Evolutionary conservation across 768 basidiomycete genomes (phyloP).

Genomic region (Podaxis sp.): DNA sequence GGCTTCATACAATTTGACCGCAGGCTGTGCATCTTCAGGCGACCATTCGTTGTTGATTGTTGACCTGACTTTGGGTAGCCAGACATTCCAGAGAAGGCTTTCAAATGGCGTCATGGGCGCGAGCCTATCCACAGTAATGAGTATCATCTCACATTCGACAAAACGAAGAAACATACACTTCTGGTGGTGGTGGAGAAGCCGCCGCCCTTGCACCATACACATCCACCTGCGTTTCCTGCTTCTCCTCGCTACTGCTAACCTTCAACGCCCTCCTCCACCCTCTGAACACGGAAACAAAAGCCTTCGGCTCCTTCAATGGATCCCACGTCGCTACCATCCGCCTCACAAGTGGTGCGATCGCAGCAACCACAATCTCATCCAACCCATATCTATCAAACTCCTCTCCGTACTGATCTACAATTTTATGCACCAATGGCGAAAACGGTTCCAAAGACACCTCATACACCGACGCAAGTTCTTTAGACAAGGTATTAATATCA

Average conservation of each 20-base stretch:
- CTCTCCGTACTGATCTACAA: slow-evolving; percentile 63
- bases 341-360: slow-evolving; percentile 81
- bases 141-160: slow-evolving; percentile 1
- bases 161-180: slow-evolving; percentile 20
- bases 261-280: slow-evolving; percentile 69
- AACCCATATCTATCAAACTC: slow-evolving; percentile 81
- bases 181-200: slow-evolving; percentile 31
- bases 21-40: slow-evolving; percentile 67
- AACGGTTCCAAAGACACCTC: slow-evolving; percentile 76
- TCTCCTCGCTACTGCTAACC: slow-evolving; percentile 47
- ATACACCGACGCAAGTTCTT: slow-evolving; percentile 61
- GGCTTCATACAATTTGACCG: slow-evolving; percentile 79
- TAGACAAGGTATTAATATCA: slow-evolving; percentile 64
- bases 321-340: slow-evolving; percentile 77
- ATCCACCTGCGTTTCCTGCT: slow-evolving; percentile 46
- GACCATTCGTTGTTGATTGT: slow-evolving; percentile 95
- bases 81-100: slow-evolving; percentile 89
- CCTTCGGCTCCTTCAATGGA: slow-evolving; percentile 75
- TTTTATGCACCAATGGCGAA: slow-evolving; percentile 64
- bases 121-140: slow-evolving; percentile 38
- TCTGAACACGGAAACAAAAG: slow-evolving; percentile 62
- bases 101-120: slow-evolving; percentile 91
- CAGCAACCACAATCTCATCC: slow-evolving; percentile 92
- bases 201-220: slow-evolving; percentile 50
- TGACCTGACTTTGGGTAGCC: slow-evolving; percentile 94